A percentile compares a stretch with the other conserved stretches of the same genome.
Conservation (phyloP, 331 rosid species). For the Malus hybrid region DNA sequence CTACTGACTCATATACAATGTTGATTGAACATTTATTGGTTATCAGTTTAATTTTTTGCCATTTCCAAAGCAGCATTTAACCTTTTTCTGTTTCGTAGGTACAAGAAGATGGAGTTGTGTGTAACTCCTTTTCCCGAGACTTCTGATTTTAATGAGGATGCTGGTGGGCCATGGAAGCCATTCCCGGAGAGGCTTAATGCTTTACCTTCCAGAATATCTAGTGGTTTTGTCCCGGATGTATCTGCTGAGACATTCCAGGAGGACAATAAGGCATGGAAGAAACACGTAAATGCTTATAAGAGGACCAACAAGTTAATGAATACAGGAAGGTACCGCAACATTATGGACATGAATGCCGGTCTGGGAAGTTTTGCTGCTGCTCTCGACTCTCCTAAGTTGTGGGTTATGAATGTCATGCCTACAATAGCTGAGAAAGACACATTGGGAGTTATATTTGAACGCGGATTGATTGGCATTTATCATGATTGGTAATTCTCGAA, state of each 20-base stretch:
- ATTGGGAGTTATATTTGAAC: constrained; percentile 62
- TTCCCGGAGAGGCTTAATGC: constrained; percentile 61
- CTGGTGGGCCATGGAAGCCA: constrained; percentile 49
- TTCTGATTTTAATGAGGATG: constrained; percentile 11
- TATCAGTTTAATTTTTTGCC: not conserved
- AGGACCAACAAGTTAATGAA: constrained; percentile 51
- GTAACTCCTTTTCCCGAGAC: constrained; percentile 46
- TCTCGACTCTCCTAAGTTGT: constrained; percentile 59
- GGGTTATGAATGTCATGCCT: constrained; percentile 92
- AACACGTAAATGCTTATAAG: constrained; percentile 73
- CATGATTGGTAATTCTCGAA: constrained; percentile 62
- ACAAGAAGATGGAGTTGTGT: constrained; percentile 72
- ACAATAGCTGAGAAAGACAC: constrained; percentile 66
- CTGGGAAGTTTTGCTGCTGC: constrained; percentile 87
- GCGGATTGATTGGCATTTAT: constrained; percentile 84
- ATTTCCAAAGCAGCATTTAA: not conserved
- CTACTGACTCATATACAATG: not conserved
- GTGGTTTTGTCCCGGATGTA: constrained; percentile 45
- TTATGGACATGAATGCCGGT: constrained; percentile 92
- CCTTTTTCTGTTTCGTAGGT: constrained; percentile 36
- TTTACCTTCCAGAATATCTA: constrained; percentile 55
- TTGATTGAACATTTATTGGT: not conserved
- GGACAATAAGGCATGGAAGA: constrained; percentile 60
- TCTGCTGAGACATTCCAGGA: constrained; percentile 43
- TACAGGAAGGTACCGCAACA: constrained; percentile 68